Base-by-base conservation (phyloP, 78 protist species). In the Planoprotostelium fungivorum region DNA sequence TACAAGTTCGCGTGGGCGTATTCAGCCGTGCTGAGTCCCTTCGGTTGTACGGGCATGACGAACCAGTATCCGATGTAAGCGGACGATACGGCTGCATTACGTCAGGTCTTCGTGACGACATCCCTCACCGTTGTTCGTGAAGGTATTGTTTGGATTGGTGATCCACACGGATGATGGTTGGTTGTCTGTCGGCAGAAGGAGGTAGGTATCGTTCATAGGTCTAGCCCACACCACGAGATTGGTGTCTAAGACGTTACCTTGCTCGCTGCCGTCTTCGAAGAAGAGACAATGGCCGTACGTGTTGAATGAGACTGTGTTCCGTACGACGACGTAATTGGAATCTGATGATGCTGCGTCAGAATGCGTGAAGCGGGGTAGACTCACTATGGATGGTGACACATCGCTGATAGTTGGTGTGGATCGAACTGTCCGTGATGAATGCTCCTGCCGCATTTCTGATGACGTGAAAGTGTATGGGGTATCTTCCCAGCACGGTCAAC, bases 401-500 rank as follows among this genome's bases (percentile, higher is more conserved):
- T 23, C 94, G 23, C 34, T 90, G 88, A 0, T 87, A 86, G 29
- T 91, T 92, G 36, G 89, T 91, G 90, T 92, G 94, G 34, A 92
- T 89, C 9, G 94, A 89, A 37, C 29, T 39, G 85, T 92, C 94
- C 31, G 16, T 16, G 16, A 51, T 51, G 16, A 51, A 51, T 35
- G 0, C 29, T 29, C 90, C 89, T 51, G 93, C 89, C 0, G 90
- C 91, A 86, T 92, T 92, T 29, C 90, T 87, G 73, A 91, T 87
- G 90, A 92, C 90, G 31, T 92, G 94, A 87, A 92, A 92, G 88
- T 92, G 94, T 84, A 92, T 89, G 83, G 94, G 94, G n/a, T 92
- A 92, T 51, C 36, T 84, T 36, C 92, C 94, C 0, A 92, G 87
- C 63, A 88, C 84, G 34, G 88, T 87, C 16, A 86, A 87, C 51